Base-by-base conservation (phyloP, 768 basidiomycete genomes). In the Tylopilus felleus region DNA sequence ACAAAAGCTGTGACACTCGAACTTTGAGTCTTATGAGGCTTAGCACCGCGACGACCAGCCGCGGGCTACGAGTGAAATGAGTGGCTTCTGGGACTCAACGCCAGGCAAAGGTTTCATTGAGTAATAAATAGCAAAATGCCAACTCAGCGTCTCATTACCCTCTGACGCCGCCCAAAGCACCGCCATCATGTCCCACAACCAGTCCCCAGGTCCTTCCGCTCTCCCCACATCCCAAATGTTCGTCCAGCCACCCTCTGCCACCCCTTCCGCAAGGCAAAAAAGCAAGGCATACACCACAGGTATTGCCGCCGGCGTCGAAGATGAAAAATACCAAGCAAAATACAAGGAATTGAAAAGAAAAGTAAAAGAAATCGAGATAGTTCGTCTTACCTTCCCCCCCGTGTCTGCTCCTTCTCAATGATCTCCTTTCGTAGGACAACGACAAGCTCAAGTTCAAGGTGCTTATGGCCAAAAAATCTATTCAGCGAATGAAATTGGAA, bases 271-370 rank as follows among this genome's bases (percentile, higher is more conserved):
- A 69, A 75, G 69, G 67, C 77, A 74, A 77, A 84, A 75, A 74
- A 73, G 62, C 69, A 81, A 68, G 62, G 57, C 75, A 22, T 75
- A 77, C 45, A 58, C 80, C 19, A 74, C 82, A 21, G 87, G 85
- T 57, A 86, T 89, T 58, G 80, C 86, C 36, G 87, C 86, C 25
- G 85, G 87, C 62, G 88, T 86, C 19, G 90, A 92, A 67, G 90
- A 93, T 71, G 82, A 81, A 66, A 92, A 90, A 72, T 93, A 93
- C 69, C 86, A 89, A 55, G 80, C 82, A 65, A 93, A 93, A 73
- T 93, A 93, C 75, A 90, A 84, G 70, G 90, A 93, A 54, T 76
- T 93, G 59, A 92, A 90, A 71, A 81, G 85, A 72, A 92, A 91
- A 74, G 90, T 93, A 53, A 87, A 84, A 67, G 90, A 93, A 71